Base-by-base conservation (phyloP, 441 rosid species). In the Populus hybrid region DNA sequence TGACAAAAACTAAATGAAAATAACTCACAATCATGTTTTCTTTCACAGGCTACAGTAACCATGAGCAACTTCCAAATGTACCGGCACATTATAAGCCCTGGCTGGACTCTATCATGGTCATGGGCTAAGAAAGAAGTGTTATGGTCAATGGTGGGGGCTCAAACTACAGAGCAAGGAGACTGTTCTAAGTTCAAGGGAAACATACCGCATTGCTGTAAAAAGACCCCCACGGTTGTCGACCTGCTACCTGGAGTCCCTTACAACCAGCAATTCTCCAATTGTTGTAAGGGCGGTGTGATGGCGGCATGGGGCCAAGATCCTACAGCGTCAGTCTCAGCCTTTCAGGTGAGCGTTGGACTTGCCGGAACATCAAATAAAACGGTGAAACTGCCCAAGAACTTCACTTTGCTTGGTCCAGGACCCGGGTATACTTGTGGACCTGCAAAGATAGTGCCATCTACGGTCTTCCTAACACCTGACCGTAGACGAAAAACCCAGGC, bases 401-500 rank as follows among this genome's bases (percentile, higher is more conserved):
- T 95, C 85, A 93, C 98, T 28, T 79, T 93, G 75, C 91, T 91
- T 35, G 97, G 95, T 71, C 98, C 96, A 1, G 98, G 97, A 20
- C 94, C 87, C 12, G 99, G 99, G 8, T 95, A 95, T 88, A 90
- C 96, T 69, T 93, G 99, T n/a, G 96, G 97, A 24, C 98, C 96
- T 65, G 97, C 98, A 69, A 93, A 88, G 80, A 78, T 90, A 40
- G 98, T 93, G 70, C 94, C 96, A 12, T 85, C 96, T 34, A 90
- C 96, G 0, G 77, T 36, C 64, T 93, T 92, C 84, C 84, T 91
- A 71, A 84, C 94, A n/a, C 66, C 92, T 10, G 98, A 91, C 75
- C 86, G 82, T 67, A 85, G 96, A 9, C 72, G 97, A 74, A 91
- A 90, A 77, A 90, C 97, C 46, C 99, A 95, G 81, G 97, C 98